Evolutionary conservation across 176 grass and related monocot species (phyloP).

Genomic region (Carex littledalei): DNA sequence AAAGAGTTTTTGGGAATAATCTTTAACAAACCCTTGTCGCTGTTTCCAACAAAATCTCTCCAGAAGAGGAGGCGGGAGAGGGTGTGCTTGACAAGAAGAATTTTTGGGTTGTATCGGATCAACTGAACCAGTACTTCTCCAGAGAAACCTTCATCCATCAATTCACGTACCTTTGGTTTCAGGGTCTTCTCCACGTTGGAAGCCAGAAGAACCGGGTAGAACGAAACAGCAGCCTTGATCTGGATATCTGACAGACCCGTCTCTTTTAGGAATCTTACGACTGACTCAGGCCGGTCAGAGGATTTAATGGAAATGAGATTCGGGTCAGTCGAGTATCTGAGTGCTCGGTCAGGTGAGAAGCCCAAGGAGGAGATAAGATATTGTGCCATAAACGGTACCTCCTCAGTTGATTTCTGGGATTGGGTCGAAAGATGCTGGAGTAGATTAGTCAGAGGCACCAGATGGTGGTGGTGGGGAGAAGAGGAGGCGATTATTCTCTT

Average conservation of each 20-base stretch:
- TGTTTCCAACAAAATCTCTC: neutral
- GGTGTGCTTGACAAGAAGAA: neutral
- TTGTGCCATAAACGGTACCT: neutral
- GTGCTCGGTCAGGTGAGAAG: neutral
- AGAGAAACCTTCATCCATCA: neutral
- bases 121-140: neutral
- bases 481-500: neutral
- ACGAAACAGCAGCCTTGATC: neutral
- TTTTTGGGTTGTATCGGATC: neutral
- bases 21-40: neutral
- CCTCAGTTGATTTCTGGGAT: neutral
- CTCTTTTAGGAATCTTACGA: neutral
- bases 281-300: neutral
- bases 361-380: neutral
- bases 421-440: neutral
- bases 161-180: neutral
- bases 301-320: neutral
- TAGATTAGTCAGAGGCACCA: neutral
- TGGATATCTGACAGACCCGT: neutral
- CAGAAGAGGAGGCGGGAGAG: conserved; percentile 15
- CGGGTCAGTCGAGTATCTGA: neutral
- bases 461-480: neutral
- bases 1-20: neutral
- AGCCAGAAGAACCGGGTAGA: conserved; percentile 2
- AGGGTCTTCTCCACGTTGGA: conserved; percentile 18